Evolutionary conservation across 495 filamentous ascomycete species (phyloP).

Genomic region (Aspergillus hancockii): DNA sequence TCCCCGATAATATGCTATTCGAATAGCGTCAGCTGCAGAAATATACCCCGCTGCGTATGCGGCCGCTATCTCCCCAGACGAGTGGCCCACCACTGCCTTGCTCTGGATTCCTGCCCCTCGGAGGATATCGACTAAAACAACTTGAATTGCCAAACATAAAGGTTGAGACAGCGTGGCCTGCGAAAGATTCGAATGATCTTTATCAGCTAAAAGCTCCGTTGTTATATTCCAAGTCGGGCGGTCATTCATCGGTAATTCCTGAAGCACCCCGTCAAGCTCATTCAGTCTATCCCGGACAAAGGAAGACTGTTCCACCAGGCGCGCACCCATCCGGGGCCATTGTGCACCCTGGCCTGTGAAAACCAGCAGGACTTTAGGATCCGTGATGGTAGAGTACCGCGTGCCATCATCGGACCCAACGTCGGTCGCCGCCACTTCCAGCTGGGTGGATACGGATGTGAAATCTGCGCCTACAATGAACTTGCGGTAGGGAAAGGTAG

Average conservation of each 20-base stretch:
- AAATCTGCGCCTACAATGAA: too few species aligned
- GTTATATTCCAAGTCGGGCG: slow-evolving; percentile 5
- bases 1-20: slow-evolving; percentile 13
- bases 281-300: slow-evolving; percentile 2
- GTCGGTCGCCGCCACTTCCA: slow-evolving; percentile 10
- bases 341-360: slow-evolving; percentile 27
- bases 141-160: slow-evolving; percentile 35
- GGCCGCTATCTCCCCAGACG: slow-evolving; percentile 25
- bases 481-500: too few species aligned
- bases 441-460: too few species aligned
- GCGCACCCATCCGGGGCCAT: slow-evolving; percentile 27
- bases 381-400: slow-evolving; percentile 25
- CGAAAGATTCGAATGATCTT: slow-evolving; percentile 1
- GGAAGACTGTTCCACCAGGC: slow-evolving; percentile 10
- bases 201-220: not conserved
- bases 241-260: not conserved
- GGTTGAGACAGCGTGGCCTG: slow-evolving; percentile 27
- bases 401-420: too few species aligned
- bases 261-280: not conserved
- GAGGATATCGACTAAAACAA: slow-evolving; percentile 17
- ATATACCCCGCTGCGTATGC: slow-evolving; percentile 20
- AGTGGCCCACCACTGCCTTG: slow-evolving; percentile 22
- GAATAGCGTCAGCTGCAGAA: slow-evolving; percentile 7
- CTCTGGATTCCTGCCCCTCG: slow-evolving; percentile 9
- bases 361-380: not conserved